A percentile compares a stretch with the other conserved stretches of the same genome.
Evolutionary conservation across 306 rosid genomes (phyloP).

Genomic region (Mucuna pruriens): DNA sequence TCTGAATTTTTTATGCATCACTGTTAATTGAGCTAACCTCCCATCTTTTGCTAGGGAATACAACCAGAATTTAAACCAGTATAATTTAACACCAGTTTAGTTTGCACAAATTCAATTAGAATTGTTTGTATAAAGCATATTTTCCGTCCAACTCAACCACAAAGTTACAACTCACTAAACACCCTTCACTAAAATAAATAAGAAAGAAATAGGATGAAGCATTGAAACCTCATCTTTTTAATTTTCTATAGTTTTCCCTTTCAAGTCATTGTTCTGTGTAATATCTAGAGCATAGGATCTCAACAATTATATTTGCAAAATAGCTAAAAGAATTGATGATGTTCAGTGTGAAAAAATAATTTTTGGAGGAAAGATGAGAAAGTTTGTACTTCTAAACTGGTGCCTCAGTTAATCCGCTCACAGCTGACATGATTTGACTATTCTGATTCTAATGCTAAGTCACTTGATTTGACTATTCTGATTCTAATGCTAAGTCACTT

Average conservation of each 20-base stretch:
- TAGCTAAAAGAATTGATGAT: too few species aligned
- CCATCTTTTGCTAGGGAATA: neutral
- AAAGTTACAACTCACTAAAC: too few species aligned
- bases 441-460: neutral
- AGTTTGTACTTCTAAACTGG: neutral
- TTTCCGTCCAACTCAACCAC: too few species aligned
- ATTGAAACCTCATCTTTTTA: too few species aligned
- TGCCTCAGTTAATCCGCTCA: too few species aligned
- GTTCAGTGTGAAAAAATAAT: too few species aligned
- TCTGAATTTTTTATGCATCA: neutral
- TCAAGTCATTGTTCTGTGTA: too few species aligned
- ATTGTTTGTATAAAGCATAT: too few species aligned
- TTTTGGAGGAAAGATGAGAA: neutral
- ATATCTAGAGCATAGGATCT: neutral
- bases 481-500: neutral
- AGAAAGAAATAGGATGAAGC: too few species aligned
- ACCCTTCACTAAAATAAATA: too few species aligned
- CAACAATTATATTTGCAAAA: slow-evolving; percentile 14
- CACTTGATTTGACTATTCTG: neutral
- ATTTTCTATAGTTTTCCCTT: too few species aligned
- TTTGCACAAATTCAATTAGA: neutral
- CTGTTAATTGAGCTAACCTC: neutral
- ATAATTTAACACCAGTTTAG: neutral
- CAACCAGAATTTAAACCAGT: neutral
- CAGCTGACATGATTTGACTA: neutral